Base-by-base conservation (phyloP, 2,329 filamentous ascomycete genomes). In the Fusarium chlamydosporum region DNA sequence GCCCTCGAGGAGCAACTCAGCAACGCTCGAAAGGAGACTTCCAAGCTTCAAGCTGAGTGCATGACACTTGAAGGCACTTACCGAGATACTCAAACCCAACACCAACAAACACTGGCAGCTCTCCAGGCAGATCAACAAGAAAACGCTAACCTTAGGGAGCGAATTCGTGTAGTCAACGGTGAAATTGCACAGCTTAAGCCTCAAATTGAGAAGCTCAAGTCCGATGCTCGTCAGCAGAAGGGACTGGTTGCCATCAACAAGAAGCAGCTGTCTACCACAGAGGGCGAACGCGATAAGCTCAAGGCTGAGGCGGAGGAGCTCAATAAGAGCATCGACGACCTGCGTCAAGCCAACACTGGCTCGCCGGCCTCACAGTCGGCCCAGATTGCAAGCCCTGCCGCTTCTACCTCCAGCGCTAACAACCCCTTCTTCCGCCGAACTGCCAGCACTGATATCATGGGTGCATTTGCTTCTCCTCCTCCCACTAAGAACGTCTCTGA, bases 201-300 rank as follows among this genome's bases (percentile, higher is more conserved):
- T 33, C 91, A 95, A 71, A 89, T 99, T 53, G 96, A 99, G 78
- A 98, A 97, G 83, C 86, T 97, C 73, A 94, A 92, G 78, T 93
- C 91, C 13, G 94, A 97, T 73, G 94, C 94, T 27, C 90, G 96
- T 41, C 96, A 98, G 79, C 94, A 98, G 76, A 98, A 97, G 82
- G 96, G 96, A 18, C 85, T 98, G 70, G 95, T 97, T 31, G 94
- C 96, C 42, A 99, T 99, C 82, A 97, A 97, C 82, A 98, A 96
- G 85, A 99, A 99, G 82, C 96, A 99, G 81, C 84, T 98, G 63
- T 88, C 91, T 35, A 97, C 94, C 1, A 93, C 91, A 59, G 96
- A 99, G 79, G 88, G 88, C 47, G 95, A 98, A 78, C 88, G 92
- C 33, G 95, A 98, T 64, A 95, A 93, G 82, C 83, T 97, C 38